Percentiles rank a stretch among this genome's conserved stretches.
phyloP scores from a whole-genome alignment of 2,329 filamentous ascomycete species.

The Colletotrichum sp. region DNA sequence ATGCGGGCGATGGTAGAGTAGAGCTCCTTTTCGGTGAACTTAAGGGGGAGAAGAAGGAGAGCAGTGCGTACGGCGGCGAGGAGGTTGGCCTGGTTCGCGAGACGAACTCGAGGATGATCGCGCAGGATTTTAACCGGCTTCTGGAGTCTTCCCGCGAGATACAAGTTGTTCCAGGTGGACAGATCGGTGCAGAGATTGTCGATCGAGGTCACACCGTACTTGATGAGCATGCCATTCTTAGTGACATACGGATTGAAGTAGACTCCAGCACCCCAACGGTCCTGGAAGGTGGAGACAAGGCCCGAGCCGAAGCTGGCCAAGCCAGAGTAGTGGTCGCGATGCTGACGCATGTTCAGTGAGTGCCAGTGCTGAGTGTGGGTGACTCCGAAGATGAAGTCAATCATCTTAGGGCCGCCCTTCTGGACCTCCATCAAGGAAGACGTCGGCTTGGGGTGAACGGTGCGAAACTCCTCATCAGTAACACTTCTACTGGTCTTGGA shows the following conservation, averaged over 20 bases:
- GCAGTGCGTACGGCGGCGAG: constrained; percentile 90
- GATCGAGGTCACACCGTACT: constrained; percentile 96
- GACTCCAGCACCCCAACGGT: constrained; percentile 87
- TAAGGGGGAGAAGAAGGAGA: constrained; percentile 80
- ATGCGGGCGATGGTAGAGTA: constrained; percentile 92
- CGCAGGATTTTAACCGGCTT: constrained; percentile 98
- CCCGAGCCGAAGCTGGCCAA: constrained; percentile 85
- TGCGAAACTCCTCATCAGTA: constrained; percentile 60
- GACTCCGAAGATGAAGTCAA: constrained; percentile 97
- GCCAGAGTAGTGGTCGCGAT: constrained; percentile 90
- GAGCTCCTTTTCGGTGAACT: constrained; percentile 85
- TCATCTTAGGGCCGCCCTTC: constrained; percentile 90
- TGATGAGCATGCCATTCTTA: constrained; percentile 94
- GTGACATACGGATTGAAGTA: constrained; percentile 98
- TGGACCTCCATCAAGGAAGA: constrained; percentile 84
- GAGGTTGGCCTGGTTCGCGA: constrained; percentile 95
- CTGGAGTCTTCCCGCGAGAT: constrained; percentile 93
- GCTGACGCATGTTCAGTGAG: constrained; percentile 85
- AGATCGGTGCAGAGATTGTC: constrained; percentile 88
- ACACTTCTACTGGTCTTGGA: constrained; percentile 52
- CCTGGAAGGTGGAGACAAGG: constrained; percentile 83
- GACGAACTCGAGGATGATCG: constrained; percentile 88
- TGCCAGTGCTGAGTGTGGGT: constrained; percentile 97
- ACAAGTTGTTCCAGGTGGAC: constrained; percentile 90
- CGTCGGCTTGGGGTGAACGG: constrained; percentile 83